These are phyloP conservation scores for Citrus trifoliata DNA, from an alignment of 345 rosid genomes.

Conservation along the genomic window DNA sequence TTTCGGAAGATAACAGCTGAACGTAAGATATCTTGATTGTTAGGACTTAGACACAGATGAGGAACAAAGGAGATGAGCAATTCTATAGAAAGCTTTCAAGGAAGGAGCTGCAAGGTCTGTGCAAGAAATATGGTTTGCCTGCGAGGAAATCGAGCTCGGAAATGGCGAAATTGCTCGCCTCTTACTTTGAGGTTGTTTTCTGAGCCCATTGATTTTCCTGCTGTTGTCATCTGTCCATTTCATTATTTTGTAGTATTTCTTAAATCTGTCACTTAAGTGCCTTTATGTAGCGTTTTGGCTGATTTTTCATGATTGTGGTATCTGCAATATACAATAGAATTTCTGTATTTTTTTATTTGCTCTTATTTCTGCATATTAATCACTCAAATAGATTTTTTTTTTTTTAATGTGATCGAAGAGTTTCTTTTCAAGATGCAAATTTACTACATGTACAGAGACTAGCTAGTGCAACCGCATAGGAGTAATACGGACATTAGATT, in stretches of 20 bases:
- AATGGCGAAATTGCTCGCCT: slow-evolving; percentile 56
- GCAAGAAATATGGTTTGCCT: slow-evolving; percentile 69
- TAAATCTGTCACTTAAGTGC: no score
- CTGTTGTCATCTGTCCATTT: not conserved
- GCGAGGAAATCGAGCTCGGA: slow-evolving; percentile 63
- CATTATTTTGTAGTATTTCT: not conserved
- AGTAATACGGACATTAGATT: not conserved
- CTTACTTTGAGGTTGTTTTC: slow-evolving; percentile 42
- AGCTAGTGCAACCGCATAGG: not conserved
- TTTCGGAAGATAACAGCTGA: not conserved
- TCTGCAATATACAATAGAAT: not conserved
- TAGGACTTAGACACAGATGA: slow-evolving; percentile 36
- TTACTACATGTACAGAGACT: not conserved
- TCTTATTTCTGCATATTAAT: not conserved
- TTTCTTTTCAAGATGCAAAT: not conserved
- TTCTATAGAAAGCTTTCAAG: slow-evolving; percentile 45
- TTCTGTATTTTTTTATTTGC: not conserved
- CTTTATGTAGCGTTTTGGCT: not conserved
- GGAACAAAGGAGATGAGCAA: slow-evolving; percentile 39
- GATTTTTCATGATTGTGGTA: not conserved
- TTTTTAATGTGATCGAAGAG: not conserved
- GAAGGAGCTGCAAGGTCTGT: slow-evolving; percentile 73
- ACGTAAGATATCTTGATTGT: slow-evolving; percentile 6
- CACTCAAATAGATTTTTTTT: not conserved
- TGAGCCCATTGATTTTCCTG: not conserved